phyloP scores from a whole-genome alignment of 495 filamentous ascomycete genomes.

The Astrocystis sublimbata region DNA sequence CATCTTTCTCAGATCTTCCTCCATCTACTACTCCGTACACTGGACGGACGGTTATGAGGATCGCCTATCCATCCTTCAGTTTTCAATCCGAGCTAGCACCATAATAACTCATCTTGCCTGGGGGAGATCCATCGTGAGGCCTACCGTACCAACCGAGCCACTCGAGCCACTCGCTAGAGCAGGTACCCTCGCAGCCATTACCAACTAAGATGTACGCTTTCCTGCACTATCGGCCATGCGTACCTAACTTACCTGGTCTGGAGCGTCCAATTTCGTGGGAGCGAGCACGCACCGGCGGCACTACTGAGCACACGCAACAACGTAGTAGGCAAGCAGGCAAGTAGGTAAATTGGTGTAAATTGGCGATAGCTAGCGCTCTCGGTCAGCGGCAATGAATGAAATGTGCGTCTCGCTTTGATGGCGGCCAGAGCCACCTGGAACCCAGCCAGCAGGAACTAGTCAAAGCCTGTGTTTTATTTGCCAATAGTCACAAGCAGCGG shows the following conservation, averaged over 20 bases:
- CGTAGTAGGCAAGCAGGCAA: no score
- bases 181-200: no score
- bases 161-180: no score
- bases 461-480: background rate
- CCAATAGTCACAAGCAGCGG: constrained; percentile 7
- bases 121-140: no score
- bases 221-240: no score
- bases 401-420: background rate
- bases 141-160: no score
- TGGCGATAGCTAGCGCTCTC: constrained; percentile 6
- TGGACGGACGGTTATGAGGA: background rate
- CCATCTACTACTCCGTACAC: background rate
- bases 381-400: constrained; percentile 16
- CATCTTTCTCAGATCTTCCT: background rate
- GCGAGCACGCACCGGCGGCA: no score
- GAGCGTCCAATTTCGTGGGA: no score
- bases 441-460: background rate
- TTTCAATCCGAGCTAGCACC: background rate
- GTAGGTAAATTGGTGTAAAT: background rate
- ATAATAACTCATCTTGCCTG: background rate
- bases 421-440: background rate
- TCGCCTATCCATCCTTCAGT: background rate
- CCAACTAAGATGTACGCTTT: no score
- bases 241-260: no score
- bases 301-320: background rate